Base-by-base conservation (phyloP, 2,329 filamentous ascomycete genomes). In the Huntiella abstrusa region DNA sequence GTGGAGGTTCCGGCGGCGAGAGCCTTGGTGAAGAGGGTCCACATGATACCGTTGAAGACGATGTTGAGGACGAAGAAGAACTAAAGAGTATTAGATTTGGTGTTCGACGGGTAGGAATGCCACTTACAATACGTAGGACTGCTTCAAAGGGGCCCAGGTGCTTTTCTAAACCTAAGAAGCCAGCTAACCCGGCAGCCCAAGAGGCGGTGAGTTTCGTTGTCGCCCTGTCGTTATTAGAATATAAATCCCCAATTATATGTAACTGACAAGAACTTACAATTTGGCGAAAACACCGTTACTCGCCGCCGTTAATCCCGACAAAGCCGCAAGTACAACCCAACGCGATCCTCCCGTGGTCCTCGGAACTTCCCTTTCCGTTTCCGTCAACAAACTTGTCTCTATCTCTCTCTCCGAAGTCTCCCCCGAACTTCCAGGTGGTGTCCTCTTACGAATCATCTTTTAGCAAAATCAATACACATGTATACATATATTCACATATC, bases 281-380 rank as follows among this genome's bases (percentile, higher is more conserved):
- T 88, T 91, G 1, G 83, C 83, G 64, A 88, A 86, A 4, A 83
- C 77, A 49, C 83, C 83, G 55, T 91, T 91, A 54, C 83, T 78
- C 16, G 83, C 81, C 32, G 83, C 83, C 56, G 81, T 87, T 45
- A 73, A 76, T 51, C 83, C 83, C 56, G 80, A 84, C 42, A 78
- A 74, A 37, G 87, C 59, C 37, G 83, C 80, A 51, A 81, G 70
- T 43, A 78, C 62, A 51, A 88, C 70, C 77, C 77, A 81, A 52
- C 71, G 22, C 22, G 41, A 28, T 8, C 17, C 13, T 11, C n/a
- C 32, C 16, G 33, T 35, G 4, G 33, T 33, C 8, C 2, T 41
- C 16, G 16, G 39, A 11, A 28, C 22, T 7, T 28, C 22, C 6
- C 22, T 28, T 10, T 28, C 8, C 22, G 8, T 28, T 7, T 10